These are phyloP conservation scores for Pachyrhizus erosus DNA, from an alignment of 306 rosid species.

Conservation along the genomic window DNA sequence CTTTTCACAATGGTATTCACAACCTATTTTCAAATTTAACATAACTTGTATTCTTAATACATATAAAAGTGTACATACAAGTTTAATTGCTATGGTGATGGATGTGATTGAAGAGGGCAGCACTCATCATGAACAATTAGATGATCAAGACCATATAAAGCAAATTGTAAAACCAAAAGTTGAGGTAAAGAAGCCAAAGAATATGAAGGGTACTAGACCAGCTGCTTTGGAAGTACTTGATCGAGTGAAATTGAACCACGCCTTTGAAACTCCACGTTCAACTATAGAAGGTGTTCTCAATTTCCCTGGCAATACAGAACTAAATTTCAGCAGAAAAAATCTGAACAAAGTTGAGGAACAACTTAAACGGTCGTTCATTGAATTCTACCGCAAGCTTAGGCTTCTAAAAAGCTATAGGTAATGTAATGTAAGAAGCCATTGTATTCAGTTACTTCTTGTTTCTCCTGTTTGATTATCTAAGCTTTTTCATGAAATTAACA, in stretches of 20 bases:
- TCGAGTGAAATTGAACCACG: slow-evolving; percentile 56
- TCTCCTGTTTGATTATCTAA: not conserved
- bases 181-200: slow-evolving; percentile 29
- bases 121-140: slow-evolving; percentile 43
- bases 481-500: slow-evolving; percentile 32
- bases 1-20: not conserved
- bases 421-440: not conserved
- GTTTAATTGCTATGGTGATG: slow-evolving; percentile 37
- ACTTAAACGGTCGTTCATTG: slow-evolving; percentile 56
- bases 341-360: slow-evolving; percentile 55
- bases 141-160: slow-evolving; percentile 23
- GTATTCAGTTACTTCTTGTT: not conserved
- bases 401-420: slow-evolving; percentile 70
- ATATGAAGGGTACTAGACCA: slow-evolving; percentile 34
- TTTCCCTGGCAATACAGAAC: slow-evolving; percentile 48
- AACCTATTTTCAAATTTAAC: not conserved
- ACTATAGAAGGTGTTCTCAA: slow-evolving; percentile 61
- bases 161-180: slow-evolving; percentile 14
- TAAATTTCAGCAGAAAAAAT: slow-evolving; percentile 57
- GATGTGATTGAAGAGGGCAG: slow-evolving; percentile 59
- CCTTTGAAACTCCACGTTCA: slow-evolving; percentile 65
- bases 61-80: not conserved
- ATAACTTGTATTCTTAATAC: not conserved
- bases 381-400: slow-evolving; percentile 70
- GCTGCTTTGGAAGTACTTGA: slow-evolving; percentile 61